Conservation (phyloP, 1,284 basidiomycete genomes). For the Phaffia rhodozyma region DNA sequence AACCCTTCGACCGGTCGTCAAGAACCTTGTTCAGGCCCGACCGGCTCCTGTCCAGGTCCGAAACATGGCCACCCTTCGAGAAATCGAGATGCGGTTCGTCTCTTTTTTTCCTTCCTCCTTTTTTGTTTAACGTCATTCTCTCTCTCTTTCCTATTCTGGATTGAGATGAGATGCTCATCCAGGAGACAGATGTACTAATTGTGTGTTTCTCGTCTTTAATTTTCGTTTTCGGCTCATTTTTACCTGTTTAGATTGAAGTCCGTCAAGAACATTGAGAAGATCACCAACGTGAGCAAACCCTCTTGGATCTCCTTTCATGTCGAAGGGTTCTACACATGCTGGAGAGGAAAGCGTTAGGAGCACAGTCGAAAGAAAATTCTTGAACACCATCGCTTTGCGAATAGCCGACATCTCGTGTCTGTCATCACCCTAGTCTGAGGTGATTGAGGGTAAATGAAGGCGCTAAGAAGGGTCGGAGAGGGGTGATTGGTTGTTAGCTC, state of each 20-base stretch:
- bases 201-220: no score
- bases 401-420: no score
- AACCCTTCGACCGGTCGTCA: conserved; percentile 50
- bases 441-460: no score
- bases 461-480: neutral
- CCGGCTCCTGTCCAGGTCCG: conserved; percentile 50
- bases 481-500: no score
- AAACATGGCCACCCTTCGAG: conserved; percentile 93
- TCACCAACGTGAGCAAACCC: conserved; percentile 69
- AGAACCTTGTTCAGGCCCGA: conserved; percentile 35
- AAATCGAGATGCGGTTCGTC: conserved; percentile 73
- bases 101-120: conserved; percentile 36
- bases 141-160: neutral
- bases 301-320: neutral
- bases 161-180: no score
- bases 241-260: conserved; percentile 52
- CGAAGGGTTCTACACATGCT: neutral
- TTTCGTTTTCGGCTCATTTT: neutral
- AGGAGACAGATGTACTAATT: neutral
- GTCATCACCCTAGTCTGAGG: no score
- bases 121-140: conserved; percentile 4
- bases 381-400: no score
- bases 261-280: conserved; percentile 97
- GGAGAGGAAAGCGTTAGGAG: neutral
- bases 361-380: neutral